These are phyloP conservation scores for Phytophthora hybrid DNA, from an alignment of 352 stramenopile species.

Conservation along the genomic window DNA sequence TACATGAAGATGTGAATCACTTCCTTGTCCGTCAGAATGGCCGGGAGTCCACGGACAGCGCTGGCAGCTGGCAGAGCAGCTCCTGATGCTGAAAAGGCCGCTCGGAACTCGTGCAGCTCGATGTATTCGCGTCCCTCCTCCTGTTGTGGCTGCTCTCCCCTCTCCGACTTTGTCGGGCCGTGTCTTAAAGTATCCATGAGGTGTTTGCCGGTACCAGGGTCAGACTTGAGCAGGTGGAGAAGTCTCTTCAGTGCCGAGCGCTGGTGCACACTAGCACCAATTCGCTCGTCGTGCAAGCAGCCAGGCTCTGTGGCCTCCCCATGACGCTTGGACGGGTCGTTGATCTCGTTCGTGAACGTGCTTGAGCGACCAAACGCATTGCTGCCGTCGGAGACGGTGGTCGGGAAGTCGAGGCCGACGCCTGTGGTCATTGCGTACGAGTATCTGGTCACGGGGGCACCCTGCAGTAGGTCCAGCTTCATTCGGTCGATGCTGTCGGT, in stretches of 20 bases:
- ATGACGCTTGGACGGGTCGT: conserved; percentile 66
- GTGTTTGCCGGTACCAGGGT: conserved; percentile 27
- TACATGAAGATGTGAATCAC: conserved; percentile 85
- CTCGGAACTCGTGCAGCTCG: conserved; percentile 60
- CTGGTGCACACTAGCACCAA: conserved; percentile 68
- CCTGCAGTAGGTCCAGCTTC: conserved; percentile 63
- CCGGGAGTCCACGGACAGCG: conserved; percentile 15
- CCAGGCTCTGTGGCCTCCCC: conserved; percentile 76
- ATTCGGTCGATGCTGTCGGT: conserved; percentile 82
- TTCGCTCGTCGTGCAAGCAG: conserved; percentile 52
- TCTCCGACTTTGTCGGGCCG: conserved; percentile 12
- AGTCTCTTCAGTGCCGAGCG: conserved; percentile 66
- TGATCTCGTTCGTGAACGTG: conserved; percentile 80
- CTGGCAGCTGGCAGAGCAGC: conserved; percentile 12
- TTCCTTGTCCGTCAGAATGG: conserved; percentile 54
- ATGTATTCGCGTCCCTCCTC: conserved; percentile 44
- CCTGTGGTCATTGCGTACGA: conserved; percentile 72
- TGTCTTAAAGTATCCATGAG: conserved; percentile 37
- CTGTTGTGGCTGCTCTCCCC: conserved; percentile 23
- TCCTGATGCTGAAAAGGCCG: conserved; percentile 28
- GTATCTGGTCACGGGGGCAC: conserved; percentile 65
- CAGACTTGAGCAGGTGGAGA: conserved; percentile 27
- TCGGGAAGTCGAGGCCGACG: conserved; percentile 61
- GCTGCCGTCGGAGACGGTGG: conserved; percentile 54
- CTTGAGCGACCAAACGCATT: conserved; percentile 77